These are phyloP conservation scores for Phytophthora cryptogea DNA, from an alignment of 352 stramenopile species.

Conservation along the genomic window DNA sequence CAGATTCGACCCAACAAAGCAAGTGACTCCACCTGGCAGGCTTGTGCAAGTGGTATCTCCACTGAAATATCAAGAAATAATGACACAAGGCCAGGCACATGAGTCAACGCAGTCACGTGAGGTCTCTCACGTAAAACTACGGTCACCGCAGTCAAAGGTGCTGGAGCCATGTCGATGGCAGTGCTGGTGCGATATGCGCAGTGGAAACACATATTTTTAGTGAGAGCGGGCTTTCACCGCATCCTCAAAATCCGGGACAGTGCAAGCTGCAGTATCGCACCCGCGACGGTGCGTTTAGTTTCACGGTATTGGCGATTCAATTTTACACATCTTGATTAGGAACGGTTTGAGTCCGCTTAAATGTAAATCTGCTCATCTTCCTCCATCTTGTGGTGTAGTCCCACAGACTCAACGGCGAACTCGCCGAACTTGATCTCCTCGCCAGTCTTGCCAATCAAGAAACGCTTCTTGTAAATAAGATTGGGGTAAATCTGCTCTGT, in stretches of 20 bases:
- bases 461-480: slow-evolving; percentile 80
- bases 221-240: background rate
- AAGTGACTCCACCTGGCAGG: slow-evolving; percentile 16
- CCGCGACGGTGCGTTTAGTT: slow-evolving; percentile 2
- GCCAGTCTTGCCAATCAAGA: slow-evolving; percentile 69
- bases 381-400: slow-evolving; percentile 69
- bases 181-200: background rate
- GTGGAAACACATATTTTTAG: slow-evolving; percentile 15
- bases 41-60: slow-evolving; percentile 26
- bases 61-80: slow-evolving; percentile 22
- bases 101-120: slow-evolving; percentile 9
- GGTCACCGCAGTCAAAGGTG: slow-evolving; percentile 16
- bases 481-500: slow-evolving; percentile 79
- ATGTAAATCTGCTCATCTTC: slow-evolving; percentile 71
- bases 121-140: slow-evolving; percentile 17
- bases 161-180: slow-evolving; percentile 11
- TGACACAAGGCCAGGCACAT: slow-evolving; percentile 15
- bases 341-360: slow-evolving; percentile 18
- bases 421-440: slow-evolving; percentile 77
- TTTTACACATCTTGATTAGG: slow-evolving; percentile 13
- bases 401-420: slow-evolving; percentile 66
- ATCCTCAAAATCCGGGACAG: background rate
- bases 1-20: slow-evolving; percentile 27
- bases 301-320: slow-evolving; percentile 9
- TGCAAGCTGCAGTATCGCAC: slow-evolving; percentile 2